These are phyloP conservation scores for Fragilariopsis cylindrus DNA, from an alignment of 108 stramenopile species.

Conservation along the genomic window DNA sequence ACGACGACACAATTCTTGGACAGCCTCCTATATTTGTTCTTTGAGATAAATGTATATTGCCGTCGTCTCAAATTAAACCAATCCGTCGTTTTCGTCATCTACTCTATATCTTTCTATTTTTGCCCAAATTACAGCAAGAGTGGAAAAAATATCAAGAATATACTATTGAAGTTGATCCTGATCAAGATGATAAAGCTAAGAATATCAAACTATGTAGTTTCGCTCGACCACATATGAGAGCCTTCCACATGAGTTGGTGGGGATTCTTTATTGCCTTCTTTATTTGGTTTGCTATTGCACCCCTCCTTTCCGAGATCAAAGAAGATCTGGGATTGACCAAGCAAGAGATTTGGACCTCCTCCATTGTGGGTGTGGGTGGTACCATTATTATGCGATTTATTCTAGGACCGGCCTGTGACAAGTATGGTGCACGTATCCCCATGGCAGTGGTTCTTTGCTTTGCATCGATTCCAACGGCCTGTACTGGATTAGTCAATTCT, in stretches of 20 bases:
- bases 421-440: slow-evolving; percentile 74
- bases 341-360: slow-evolving; percentile 83
- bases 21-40: background rate
- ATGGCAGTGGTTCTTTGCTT: slow-evolving; percentile 55
- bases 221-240: slow-evolving; percentile 75
- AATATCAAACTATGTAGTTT: slow-evolving; percentile 67
- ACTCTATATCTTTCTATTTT: background rate
- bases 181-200: slow-evolving; percentile 73
- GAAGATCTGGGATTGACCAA: slow-evolving; percentile 59
- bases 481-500: slow-evolving; percentile 59
- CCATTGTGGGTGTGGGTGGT: slow-evolving; percentile 66
- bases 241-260: slow-evolving; percentile 74
- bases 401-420: slow-evolving; percentile 75
- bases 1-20: no score
- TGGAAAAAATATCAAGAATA: slow-evolving; percentile 69
- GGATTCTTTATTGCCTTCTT: slow-evolving; percentile 88
- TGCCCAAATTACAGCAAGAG: slow-evolving; percentile 24
- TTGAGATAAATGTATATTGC: background rate
- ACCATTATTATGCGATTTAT: slow-evolving; percentile 75
- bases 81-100: background rate
- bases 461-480: slow-evolving; percentile 76
- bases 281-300: slow-evolving; percentile 91
- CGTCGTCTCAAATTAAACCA: background rate
- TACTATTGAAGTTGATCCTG: slow-evolving; percentile 66
- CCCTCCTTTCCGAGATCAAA: slow-evolving; percentile 74